Conservation (phyloP, 192 early-diverging fungal genomes). For the Mortierella antarctica region DNA sequence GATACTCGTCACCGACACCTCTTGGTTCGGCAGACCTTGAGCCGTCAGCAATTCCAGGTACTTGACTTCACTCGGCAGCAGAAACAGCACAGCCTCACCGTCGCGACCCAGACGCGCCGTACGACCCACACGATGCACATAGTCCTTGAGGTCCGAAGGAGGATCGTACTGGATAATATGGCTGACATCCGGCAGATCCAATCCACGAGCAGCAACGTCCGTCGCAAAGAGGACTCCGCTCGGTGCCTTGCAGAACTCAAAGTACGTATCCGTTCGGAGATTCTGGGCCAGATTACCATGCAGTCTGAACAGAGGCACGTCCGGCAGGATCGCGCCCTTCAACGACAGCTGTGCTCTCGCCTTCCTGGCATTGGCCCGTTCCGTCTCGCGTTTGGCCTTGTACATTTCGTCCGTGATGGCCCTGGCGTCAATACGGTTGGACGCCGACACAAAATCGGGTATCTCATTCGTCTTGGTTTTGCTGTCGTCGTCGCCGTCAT, state of each 20-base stretch:
- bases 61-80: slow-evolving; percentile 90
- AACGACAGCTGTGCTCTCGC: slow-evolving; percentile 47
- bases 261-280: slow-evolving; percentile 80
- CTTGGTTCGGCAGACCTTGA: slow-evolving; percentile 66
- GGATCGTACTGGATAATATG: slow-evolving; percentile 97
- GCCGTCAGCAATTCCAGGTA: slow-evolving; percentile 75
- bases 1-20: slow-evolving; percentile 66
- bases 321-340: slow-evolving; percentile 72
- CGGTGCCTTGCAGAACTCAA: slow-evolving; percentile 70
- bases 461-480: slow-evolving; percentile 48
- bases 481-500: slow-evolving; percentile 57
- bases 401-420: slow-evolving; percentile 51
- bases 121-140: slow-evolving; percentile 97
- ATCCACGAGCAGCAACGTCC: slow-evolving; percentile 96
- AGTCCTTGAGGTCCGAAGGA: slow-evolving; percentile 92
- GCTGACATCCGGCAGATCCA: slow-evolving; percentile 95
- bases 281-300: slow-evolving; percentile 91
- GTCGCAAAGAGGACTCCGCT: slow-evolving; percentile 93
- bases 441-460: slow-evolving; percentile 50
- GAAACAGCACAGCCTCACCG: slow-evolving; percentile 87
- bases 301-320: slow-evolving; percentile 80
- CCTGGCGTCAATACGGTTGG: slow-evolving; percentile 38
- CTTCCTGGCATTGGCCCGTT: slow-evolving; percentile 54
- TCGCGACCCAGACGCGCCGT: slow-evolving; percentile 94
- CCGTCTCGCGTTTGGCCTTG: slow-evolving; percentile 63